Conservation (phyloP, 2,329 filamentous ascomycete genomes). For the Pseudogymnoascus sp. region DNA sequence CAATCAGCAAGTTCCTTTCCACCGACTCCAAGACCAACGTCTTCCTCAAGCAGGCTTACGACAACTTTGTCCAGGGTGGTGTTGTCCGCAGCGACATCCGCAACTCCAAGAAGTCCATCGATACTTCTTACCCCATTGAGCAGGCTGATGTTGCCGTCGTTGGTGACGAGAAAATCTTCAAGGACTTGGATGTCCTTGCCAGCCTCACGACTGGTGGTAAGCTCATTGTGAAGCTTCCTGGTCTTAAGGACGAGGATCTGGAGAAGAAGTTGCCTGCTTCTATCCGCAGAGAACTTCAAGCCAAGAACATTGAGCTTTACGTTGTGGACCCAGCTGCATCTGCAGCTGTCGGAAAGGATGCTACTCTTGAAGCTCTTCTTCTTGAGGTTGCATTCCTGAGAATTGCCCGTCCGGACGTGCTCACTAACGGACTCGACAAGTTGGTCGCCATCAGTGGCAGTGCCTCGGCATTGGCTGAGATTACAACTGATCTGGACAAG, state of each 20-base stretch:
- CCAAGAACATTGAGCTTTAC: constrained; percentile 63
- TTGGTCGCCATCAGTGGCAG: constrained; percentile 53
- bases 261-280: constrained; percentile 73
- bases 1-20: constrained; percentile 53
- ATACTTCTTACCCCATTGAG: constrained; percentile 73
- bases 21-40: constrained; percentile 61
- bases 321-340: constrained; percentile 65
- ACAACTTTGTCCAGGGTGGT: constrained; percentile 65
- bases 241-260: constrained; percentile 77
- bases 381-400: constrained; percentile 78
- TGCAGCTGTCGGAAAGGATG: constrained; percentile 58
- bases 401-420: constrained; percentile 59
- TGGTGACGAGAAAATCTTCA: constrained; percentile 70
- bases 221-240: constrained; percentile 66
- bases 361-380: constrained; percentile 54
- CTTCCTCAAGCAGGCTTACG: constrained; percentile 53
- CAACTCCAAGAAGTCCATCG: constrained; percentile 71
- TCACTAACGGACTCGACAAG: constrained; percentile 56
- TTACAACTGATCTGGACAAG: constrained; percentile 58
- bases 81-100: constrained; percentile 77
- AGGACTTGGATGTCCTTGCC: constrained; percentile 65
- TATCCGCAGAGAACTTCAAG: constrained; percentile 62
- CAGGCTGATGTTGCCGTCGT: constrained; percentile 73
- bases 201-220: constrained; percentile 62
- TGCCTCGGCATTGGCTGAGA: constrained; percentile 41